Conservation (phyloP, 495 filamentous ascomycete genomes). For the Physcia stellaris region DNA sequence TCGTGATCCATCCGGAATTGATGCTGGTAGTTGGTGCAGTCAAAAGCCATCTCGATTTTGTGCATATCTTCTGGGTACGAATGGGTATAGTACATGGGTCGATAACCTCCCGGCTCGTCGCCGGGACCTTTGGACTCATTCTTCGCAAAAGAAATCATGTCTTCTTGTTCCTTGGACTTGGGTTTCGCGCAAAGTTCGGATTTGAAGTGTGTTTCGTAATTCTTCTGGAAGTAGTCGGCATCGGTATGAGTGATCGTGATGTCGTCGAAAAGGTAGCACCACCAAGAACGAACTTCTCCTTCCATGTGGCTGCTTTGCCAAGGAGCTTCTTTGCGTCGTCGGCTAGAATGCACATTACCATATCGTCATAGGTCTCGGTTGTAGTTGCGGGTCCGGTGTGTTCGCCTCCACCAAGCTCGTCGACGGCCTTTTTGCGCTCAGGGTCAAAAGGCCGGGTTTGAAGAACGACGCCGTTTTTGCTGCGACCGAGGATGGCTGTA, state of each 20-base stretch:
- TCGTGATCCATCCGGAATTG: constrained; percentile 51
- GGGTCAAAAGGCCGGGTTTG: constrained; percentile 24
- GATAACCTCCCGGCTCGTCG: constrained; percentile 34
- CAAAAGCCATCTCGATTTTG: constrained; percentile 79
- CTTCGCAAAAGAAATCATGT: constrained; percentile 34
- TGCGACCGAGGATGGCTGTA: constrained; percentile 39
- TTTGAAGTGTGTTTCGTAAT: constrained; percentile 61
- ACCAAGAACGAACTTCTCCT: constrained; percentile 54
- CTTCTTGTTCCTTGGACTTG: constrained; percentile 30
- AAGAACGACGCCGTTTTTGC: constrained; percentile 43
- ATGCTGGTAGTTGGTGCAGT: constrained; percentile 73
- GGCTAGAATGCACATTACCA: constrained; percentile 63
- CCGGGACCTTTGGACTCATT: constrained; percentile 11
- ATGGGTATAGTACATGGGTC: constrained; percentile 76
- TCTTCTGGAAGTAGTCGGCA: constrained; percentile 54
- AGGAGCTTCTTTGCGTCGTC: constrained; percentile 60
- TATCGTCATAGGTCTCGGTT: constrained; percentile 49
- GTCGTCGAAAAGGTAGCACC: constrained; percentile 66
- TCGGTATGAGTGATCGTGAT: constrained; percentile 76
- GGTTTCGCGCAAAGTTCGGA: constrained; percentile 30
- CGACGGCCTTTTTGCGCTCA: constrained; percentile 14
- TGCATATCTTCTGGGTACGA: constrained; percentile 45
- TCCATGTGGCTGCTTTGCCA: constrained; percentile 43
- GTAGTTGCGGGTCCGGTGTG: constrained; percentile 18
- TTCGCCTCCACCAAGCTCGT: constrained; percentile 19